phyloP scores from a whole-genome alignment of 2,329 filamentous ascomycete species.

The Penicillium capsulatum region DNA sequence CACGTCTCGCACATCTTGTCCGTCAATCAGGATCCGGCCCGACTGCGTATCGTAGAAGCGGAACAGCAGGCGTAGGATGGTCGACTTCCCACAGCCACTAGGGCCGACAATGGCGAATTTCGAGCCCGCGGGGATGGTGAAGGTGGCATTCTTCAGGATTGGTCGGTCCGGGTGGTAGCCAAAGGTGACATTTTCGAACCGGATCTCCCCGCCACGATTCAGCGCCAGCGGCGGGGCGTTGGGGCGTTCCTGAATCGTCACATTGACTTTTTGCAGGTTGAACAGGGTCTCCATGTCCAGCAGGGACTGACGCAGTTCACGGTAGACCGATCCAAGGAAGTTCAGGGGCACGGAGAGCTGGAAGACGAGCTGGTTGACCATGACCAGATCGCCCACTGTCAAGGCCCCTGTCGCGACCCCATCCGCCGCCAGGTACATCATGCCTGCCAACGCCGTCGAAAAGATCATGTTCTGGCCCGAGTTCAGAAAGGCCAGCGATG shows the following conservation, averaged over 20 bases:
- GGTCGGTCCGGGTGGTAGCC: slow-evolving; percentile 83
- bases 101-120: slow-evolving; percentile 95
- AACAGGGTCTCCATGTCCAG: slow-evolving; percentile 99
- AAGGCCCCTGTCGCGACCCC: slow-evolving; percentile 77
- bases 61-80: slow-evolving; percentile 83
- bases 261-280: slow-evolving; percentile 93
- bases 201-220: slow-evolving; percentile 77
- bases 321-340: slow-evolving; percentile 96
- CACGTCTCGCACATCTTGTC: slow-evolving; percentile 83
- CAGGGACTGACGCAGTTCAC: slow-evolving; percentile 87
- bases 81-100: slow-evolving; percentile 94
- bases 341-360: slow-evolving; percentile 95
- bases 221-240: slow-evolving; percentile 70
- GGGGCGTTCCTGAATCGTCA: slow-evolving; percentile 72
- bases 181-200: slow-evolving; percentile 91
- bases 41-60: slow-evolving; percentile 86
- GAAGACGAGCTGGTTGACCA: slow-evolving; percentile 98
- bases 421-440: slow-evolving; percentile 96
- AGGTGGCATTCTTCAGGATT: slow-evolving; percentile 76
- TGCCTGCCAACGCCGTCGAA: slow-evolving; percentile 83
- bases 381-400: slow-evolving; percentile 92
- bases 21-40: slow-evolving; percentile 85
- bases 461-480: slow-evolving; percentile 97
- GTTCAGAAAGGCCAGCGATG: slow-evolving; percentile 88
- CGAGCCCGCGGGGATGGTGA: slow-evolving; percentile 91